These are phyloP conservation scores for Pyrus bretschneideri DNA, from an alignment of 306 rosid genomes.

Conservation along the genomic window DNA sequence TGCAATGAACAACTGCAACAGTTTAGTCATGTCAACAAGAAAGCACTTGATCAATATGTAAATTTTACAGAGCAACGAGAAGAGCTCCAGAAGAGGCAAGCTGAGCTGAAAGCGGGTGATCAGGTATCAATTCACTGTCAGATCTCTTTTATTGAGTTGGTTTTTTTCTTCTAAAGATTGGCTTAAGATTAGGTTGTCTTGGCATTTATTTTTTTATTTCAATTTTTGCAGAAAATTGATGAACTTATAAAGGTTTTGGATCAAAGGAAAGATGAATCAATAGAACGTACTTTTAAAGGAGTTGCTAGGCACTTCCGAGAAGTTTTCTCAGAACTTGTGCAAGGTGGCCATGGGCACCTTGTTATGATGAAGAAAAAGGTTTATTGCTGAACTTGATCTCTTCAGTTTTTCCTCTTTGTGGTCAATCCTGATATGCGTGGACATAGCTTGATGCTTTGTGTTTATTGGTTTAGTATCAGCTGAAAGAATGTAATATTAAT, in stretches of 20 bases:
- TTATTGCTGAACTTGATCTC: constrained; percentile 8
- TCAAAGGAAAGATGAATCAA: constrained; percentile 94
- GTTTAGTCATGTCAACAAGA: constrained; percentile 94
- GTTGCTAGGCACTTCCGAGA: constrained; percentile 97
- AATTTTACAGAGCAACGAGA: constrained; percentile 96
- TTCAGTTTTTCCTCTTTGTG: neutral
- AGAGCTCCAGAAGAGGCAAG: constrained; percentile 95
- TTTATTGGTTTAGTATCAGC: neutral
- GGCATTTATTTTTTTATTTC: constrained; percentile 5
- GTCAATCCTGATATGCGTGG: neutral
- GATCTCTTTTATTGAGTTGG: neutral
- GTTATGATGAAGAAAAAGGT: constrained; percentile 99
- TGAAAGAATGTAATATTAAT: neutral
- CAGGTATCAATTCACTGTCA: constrained; percentile 41
- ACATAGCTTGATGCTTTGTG: neutral
- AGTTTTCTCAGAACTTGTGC: constrained; percentile 94
- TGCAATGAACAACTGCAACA: constrained; percentile 86
- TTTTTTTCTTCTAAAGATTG: neutral
- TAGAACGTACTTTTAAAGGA: constrained; percentile 96
- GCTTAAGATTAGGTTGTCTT: neutral
- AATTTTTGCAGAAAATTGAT: constrained; percentile 70
- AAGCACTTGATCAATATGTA: constrained; percentile 92
- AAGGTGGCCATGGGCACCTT: constrained; percentile 82
- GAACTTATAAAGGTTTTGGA: constrained; percentile 86
- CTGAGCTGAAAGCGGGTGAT: constrained; percentile 93